A percentile compares a stretch with the other conserved stretches of the same genome.
Conservation (phyloP, 331 rosid genomes). For the Quercus lobata region DNA sequence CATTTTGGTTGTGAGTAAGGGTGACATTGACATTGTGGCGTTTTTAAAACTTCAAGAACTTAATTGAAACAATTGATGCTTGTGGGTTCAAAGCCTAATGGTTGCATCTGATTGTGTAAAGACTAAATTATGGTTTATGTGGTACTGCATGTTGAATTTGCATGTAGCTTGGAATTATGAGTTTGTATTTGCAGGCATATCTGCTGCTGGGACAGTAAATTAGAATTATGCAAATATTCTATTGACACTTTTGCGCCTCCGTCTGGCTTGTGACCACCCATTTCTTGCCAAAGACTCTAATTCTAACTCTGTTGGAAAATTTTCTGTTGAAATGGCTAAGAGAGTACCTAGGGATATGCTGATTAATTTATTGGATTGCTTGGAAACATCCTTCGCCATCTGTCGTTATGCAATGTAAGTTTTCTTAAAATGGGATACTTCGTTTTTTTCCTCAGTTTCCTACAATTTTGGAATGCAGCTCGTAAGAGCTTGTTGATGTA, state of each 20-base stretch:
- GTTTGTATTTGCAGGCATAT: constrained; percentile 65
- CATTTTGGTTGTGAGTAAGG: no score
- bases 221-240: constrained; percentile 98
- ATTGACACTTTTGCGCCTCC: constrained; percentile 89
- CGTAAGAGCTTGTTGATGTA: neutral
- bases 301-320: constrained; percentile 62
- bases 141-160: constrained; percentile 6
- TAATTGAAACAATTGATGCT: no score
- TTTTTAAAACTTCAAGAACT: no score
- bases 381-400: constrained; percentile 64
- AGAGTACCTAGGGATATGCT: constrained; percentile 65
- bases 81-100: no score
- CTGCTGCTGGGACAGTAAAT: constrained; percentile 94
- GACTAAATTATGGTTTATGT: neutral
- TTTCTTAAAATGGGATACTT: constrained; percentile 16
- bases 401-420: constrained; percentile 78
- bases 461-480: neutral
- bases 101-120: neutral
- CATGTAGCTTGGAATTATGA: constrained; percentile 15
- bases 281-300: constrained; percentile 74
- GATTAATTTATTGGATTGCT: constrained; percentile 47
- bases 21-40: no score
- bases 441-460: constrained; percentile 6
- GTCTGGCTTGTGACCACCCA: constrained; percentile 98
- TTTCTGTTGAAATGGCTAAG: constrained; percentile 73